Evolutionary conservation across 176 grass and related monocot genomes (phyloP).

Genomic region (Musa acuminata): DNA sequence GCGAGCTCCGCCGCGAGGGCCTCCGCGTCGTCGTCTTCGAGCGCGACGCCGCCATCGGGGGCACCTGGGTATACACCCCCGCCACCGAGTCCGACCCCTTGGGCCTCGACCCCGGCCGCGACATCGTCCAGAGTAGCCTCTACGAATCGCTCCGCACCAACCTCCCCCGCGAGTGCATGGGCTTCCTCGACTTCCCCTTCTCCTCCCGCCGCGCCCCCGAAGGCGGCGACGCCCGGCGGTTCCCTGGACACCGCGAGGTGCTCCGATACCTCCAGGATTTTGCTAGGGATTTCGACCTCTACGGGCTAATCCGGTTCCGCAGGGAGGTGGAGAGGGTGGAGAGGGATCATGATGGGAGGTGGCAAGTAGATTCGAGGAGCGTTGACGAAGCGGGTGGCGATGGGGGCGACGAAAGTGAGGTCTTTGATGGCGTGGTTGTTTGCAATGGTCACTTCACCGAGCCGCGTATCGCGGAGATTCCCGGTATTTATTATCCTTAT

Average conservation of each 20-base stretch:
- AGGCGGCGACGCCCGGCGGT: conserved; percentile 46
- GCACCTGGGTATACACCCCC: conserved; percentile 63
- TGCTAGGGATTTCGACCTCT: conserved; percentile 44
- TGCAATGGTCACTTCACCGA: conserved; percentile 61
- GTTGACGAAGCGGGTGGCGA: conserved; percentile 23
- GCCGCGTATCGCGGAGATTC: conserved; percentile 46
- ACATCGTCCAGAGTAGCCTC: conserved; percentile 56
- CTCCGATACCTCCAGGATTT: conserved; percentile 76
- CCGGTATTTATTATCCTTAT: conserved; percentile 27
- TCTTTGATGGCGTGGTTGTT: conserved; percentile 58
- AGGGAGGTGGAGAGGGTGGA: conserved; percentile 45
- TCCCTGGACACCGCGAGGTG: conserved; percentile 69
- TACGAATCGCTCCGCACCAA: conserved; percentile 87
- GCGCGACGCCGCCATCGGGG: conserved; percentile 44
- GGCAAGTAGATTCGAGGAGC: conserved; percentile 58
- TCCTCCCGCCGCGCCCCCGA: conserved; percentile 1
- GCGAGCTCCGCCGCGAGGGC: conserved; percentile 64
- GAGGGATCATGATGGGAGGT: conserved; percentile 23
- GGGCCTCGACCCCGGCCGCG: conserved; percentile 27
- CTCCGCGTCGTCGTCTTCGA: conserved; percentile 72
- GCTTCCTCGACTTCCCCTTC: conserved; percentile 84
- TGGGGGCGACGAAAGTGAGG: conserved; percentile 19
- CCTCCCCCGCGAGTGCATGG: conserved; percentile 73
- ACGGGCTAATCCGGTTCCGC: conserved; percentile 42
- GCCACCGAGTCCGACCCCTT: conserved; percentile 42